Evolutionary conservation across 2,329 filamentous ascomycete species (phyloP).

Genomic region (Epichloe sylvatica): DNA sequence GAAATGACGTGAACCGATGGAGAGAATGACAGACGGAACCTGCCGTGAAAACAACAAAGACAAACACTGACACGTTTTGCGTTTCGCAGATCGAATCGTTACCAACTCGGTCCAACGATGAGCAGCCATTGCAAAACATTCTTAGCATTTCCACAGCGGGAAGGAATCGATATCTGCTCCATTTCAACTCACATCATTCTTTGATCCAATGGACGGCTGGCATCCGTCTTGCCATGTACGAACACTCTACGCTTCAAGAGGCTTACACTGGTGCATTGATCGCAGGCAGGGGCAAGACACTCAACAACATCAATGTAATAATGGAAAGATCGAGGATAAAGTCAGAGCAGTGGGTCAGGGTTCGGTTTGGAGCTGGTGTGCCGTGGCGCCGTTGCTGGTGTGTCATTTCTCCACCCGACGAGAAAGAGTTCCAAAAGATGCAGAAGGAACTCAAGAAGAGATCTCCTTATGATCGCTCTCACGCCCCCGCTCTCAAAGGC

Average conservation of each 20-base stretch:
- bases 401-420: conserved; percentile 80
- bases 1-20: neutral
- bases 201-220: conserved; percentile 91
- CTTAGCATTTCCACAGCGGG: conserved; percentile 91
- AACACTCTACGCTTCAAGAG: conserved; percentile 85
- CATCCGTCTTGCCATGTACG: conserved; percentile 86
- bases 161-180: conserved; percentile 85
- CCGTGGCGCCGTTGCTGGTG: conserved; percentile 97
- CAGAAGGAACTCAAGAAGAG: conserved; percentile 74
- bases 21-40: neutral
- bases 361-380: conserved; percentile 88
- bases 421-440: conserved; percentile 76
- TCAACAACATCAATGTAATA: conserved; percentile 84
- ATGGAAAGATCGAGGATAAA: conserved; percentile 67
- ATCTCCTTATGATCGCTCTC: conserved; percentile 66
- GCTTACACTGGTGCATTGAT: conserved; percentile 93
- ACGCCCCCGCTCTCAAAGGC: conserved; percentile 57
- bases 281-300: conserved; percentile 74
- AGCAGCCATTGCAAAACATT: conserved; percentile 82
- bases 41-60: neutral
- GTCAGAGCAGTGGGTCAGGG: conserved; percentile 85
- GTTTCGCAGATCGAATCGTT: conserved; percentile 63
- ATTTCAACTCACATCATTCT: conserved; percentile 91
- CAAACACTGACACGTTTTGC: neutral
- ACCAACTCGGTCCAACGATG: conserved; percentile 62